Conservation (phyloP, 1,284 basidiomycete genomes). For the Austroboletus novae-zelandiae region DNA sequence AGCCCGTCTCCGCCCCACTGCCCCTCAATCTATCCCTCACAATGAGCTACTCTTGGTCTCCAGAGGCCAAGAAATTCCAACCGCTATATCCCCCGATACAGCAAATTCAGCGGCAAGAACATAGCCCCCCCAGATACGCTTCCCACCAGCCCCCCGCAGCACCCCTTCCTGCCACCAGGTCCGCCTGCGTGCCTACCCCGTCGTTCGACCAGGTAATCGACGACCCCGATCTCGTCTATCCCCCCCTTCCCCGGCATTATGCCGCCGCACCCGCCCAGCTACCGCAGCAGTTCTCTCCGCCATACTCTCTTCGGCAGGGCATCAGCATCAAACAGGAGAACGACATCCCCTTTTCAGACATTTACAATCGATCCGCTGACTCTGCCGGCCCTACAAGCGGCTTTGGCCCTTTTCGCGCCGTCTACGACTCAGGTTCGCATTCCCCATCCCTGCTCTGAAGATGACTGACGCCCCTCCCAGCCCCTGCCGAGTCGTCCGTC, state of each 20-base stretch:
- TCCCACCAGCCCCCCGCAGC: conserved; percentile 15
- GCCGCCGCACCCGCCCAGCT: conserved; percentile 16
- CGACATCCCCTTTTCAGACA: conserved; percentile 26
- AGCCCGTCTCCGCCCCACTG: conserved; percentile 33
- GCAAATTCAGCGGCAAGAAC: conserved; percentile 27
- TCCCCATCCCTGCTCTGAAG: not conserved
- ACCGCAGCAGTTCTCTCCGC: conserved; percentile 25
- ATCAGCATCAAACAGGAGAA: conserved; percentile 31
- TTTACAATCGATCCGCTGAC: conserved; percentile 27
- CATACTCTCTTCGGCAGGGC: conserved; percentile 26
- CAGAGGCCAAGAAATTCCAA: conserved; percentile 35
- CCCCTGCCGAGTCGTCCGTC: conserved; percentile 18
- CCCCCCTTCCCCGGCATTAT: conserved; percentile 26
- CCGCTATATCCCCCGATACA: conserved; percentile 36
- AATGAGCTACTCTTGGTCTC: conserved; percentile 34
- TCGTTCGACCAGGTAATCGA: conserved; percentile 29
- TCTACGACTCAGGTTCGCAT: conserved; percentile 33
- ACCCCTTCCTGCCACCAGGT: conserved; percentile 14
- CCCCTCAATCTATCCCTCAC: conserved; percentile 33
- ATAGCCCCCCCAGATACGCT: conserved; percentile 22
- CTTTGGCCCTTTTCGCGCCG: conserved; percentile 19
- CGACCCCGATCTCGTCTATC: conserved; percentile 26
- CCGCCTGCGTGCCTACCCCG: conserved; percentile 16
- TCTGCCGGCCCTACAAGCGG: conserved; percentile 23
- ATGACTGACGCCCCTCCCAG: conserved; percentile 9